Base-by-base conservation (phyloP, 73 alveolate genomes). In the Paramecium sexaurelia region DNA sequence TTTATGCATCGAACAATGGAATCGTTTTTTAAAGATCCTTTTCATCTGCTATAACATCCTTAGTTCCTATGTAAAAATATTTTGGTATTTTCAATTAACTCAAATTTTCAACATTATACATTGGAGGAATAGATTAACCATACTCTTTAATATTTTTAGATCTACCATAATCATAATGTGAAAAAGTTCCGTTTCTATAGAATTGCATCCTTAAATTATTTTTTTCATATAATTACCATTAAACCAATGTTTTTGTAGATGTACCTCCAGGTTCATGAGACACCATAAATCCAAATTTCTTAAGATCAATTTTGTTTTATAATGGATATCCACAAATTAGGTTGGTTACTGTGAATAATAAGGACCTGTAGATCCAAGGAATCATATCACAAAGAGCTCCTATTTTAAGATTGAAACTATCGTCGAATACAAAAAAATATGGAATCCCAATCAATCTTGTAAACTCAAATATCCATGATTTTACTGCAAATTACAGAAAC, bases 191-290 rank as follows among this genome's bases (percentile, higher is more conserved):
- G 15, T 91, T 86, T 85, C 85, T 91, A 87, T 85, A 85, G 37
- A 95, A 87, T 93, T 95, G 94, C 94, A 93, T 93, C 98, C 98
- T 93, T 93, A 89, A 91, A 13, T 90, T 1, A 24, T 4, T 57
- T 0, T 13, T 8, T 26, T 5, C 2, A 27, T 8, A 84, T 27
- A 47, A 22, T 45, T 45, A 85, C 92, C 93, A 86, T 57, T 86
- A 37, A 40, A 86, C 43, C 5, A 86, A 45, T 29, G 61, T 86
- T 66, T 66, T 13, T 66, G 61, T 86, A 1, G 98, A 95, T 40
- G 97, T 93, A 78, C 98, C 98, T 29, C 97, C 98, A 39, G 97
- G 97, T 78, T 95, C 98, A 85, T 95, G 92, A 20, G 95, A 84
- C 9, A 78, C 95, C 93, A 95, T 87, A 75, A 95, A 94, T 17